These are phyloP conservation scores for Udeniomyces megalosporus DNA, from an alignment of 768 basidiomycete genomes.

Conservation along the genomic window DNA sequence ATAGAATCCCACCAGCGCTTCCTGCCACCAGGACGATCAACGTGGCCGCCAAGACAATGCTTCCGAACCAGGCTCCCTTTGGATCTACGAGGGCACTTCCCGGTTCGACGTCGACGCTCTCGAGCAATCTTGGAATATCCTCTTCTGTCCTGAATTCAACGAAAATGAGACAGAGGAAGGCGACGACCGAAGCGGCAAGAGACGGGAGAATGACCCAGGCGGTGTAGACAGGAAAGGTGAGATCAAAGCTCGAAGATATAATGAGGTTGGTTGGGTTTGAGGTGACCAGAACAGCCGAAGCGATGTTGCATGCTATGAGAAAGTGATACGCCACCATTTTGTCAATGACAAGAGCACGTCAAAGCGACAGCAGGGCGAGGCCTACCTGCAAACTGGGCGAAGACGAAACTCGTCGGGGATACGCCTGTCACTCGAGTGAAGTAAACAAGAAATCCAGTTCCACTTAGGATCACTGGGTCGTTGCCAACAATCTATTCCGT, in stretches of 20 bases:
- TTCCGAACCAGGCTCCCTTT: conserved; percentile 55
- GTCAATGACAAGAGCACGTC: background rate
- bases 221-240: conserved; percentile 61
- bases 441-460: conserved; percentile 12
- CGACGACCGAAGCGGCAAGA: conserved; percentile 43
- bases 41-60: conserved; percentile 46
- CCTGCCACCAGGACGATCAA: conserved; percentile 59
- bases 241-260: conserved; percentile 39
- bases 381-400: conserved; percentile 31
- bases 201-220: conserved; percentile 73
- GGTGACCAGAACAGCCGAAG: conserved; percentile 48
- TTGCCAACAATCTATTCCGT: conserved; percentile 14
- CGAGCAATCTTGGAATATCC: conserved; percentile 13
- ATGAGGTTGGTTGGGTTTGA: conserved; percentile 92
- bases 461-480: conserved; percentile 76
- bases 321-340: no score
- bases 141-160: conserved; percentile 18
- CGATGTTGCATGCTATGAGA: conserved; percentile 52
- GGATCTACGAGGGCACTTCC: conserved; percentile 56
- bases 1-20: conserved; percentile 36
- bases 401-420: conserved; percentile 31
- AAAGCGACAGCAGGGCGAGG: background rate
- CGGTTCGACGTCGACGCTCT: conserved; percentile 31
- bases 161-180: conserved; percentile 36
- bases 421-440: conserved; percentile 53